These are phyloP conservation scores for Chenopodium album DNA, from an alignment of 148 eudicot species.

Conservation along the genomic window DNA sequence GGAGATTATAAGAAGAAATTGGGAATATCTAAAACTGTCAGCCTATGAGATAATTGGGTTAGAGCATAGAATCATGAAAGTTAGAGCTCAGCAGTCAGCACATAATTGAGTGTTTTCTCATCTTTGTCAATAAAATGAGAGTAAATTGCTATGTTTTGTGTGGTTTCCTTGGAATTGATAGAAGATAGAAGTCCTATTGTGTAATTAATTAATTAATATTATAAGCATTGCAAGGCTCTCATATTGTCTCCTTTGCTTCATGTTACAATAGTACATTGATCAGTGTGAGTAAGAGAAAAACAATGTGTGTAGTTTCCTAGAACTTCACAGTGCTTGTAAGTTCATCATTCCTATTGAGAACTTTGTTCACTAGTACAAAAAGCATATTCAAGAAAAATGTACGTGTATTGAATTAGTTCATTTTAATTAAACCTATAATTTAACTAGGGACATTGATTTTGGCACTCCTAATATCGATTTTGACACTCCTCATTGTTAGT, in stretches of 20 bases:
- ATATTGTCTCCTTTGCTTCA: background rate
- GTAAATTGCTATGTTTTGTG: background rate
- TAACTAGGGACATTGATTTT: too few relatives aligned
- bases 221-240: background rate
- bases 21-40: too few relatives aligned
- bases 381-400: background rate
- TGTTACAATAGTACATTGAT: background rate
- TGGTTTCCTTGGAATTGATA: background rate
- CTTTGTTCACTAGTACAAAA: background rate
- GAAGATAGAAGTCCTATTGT: background rate
- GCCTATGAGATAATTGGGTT: background rate
- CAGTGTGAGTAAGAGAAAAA: background rate
- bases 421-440: background rate
- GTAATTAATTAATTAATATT: background rate
- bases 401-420: background rate
- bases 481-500: too few relatives aligned
- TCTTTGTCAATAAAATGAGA: background rate
- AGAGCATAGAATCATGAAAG: background rate
- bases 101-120: background rate
- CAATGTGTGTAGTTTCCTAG: background rate
- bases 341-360: background rate
- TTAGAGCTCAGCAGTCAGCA: background rate
- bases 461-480: too few relatives aligned
- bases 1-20: too few relatives aligned
- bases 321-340: background rate